Conservation (phyloP, 441 rosid species). For the Viola pubescens region DNA sequence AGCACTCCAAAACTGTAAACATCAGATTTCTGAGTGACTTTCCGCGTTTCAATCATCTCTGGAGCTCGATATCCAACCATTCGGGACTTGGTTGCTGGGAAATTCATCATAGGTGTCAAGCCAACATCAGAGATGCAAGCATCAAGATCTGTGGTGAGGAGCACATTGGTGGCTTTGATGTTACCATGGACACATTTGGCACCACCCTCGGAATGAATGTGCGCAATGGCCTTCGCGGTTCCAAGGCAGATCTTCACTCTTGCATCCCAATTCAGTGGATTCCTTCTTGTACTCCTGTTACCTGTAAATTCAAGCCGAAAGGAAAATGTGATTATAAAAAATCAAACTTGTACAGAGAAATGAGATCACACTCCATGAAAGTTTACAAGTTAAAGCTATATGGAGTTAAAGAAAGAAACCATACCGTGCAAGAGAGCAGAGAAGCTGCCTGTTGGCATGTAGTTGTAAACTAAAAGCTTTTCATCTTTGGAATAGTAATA, state of each 20-base stretch:
- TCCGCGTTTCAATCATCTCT: constrained; percentile 64
- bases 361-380: neutral
- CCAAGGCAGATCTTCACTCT: constrained; percentile 67
- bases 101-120: constrained; percentile 44
- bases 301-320: constrained; percentile 29
- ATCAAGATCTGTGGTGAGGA: constrained; percentile 51
- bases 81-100: constrained; percentile 47
- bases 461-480: constrained; percentile 73
- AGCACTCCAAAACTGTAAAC: constrained; percentile 90
- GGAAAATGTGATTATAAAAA: neutral
- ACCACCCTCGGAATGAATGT: constrained; percentile 55
- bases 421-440: constrained; percentile 79
- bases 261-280: constrained; percentile 71
- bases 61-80: constrained; percentile 80
- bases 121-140: constrained; percentile 67
- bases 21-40: constrained; percentile 58
- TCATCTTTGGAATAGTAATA: constrained; percentile 83
- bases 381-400: neutral
- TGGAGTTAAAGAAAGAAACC: constrained; percentile 7
- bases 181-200: constrained; percentile 66
- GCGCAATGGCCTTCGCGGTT: constrained; percentile 56
- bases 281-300: constrained; percentile 62
- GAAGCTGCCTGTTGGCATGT: constrained; percentile 65
- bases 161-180: constrained; percentile 73
- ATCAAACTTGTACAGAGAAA: neutral